A percentile compares a stretch with the other conserved stretches of the same genome.
Conservation (phyloP, 768 basidiomycete species). For the Tulasnella sp. region DNA sequence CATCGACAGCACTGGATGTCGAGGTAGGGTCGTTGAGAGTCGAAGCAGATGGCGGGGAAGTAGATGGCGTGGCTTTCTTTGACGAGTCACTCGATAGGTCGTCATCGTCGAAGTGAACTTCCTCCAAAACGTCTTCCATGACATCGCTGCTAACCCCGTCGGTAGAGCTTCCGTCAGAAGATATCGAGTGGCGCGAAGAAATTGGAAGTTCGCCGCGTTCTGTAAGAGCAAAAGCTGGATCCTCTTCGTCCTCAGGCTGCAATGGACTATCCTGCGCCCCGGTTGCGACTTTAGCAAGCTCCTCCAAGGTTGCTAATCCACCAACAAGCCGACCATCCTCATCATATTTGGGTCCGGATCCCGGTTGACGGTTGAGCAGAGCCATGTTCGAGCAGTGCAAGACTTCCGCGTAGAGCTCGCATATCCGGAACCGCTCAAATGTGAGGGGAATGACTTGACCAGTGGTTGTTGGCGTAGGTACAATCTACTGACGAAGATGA, state of each 20-base stretch:
- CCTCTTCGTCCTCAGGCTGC: conserved; percentile 16
- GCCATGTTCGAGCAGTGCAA: conserved; percentile 98
- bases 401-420: conserved; percentile 93
- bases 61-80: not conserved
- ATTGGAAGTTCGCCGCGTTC: not conserved
- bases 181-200: not conserved
- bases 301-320: conserved; percentile 77
- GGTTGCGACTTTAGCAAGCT: conserved; percentile 76
- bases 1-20: not conserved
- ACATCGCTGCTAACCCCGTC: conserved; percentile 30
- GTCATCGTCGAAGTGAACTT: conserved; percentile 47
- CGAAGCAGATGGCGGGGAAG: not conserved
- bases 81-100: conserved; percentile 50
- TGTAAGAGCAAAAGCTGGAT: not conserved
- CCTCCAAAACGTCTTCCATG: conserved; percentile 52
- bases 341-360: conserved; percentile 67
- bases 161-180: conserved; percentile 1
- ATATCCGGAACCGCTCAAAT: conserved; percentile 89
- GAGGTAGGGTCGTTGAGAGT: not conserved
- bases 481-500: conserved; percentile 40
- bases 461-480: conserved; percentile 63
- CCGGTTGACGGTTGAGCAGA: conserved; percentile 72
- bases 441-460: conserved; percentile 73
- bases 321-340: conserved; percentile 76
- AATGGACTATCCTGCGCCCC: conserved; percentile 37